Conservation (phyloP, 208 protist species). For the Jaenimonas drosophilae region DNA sequence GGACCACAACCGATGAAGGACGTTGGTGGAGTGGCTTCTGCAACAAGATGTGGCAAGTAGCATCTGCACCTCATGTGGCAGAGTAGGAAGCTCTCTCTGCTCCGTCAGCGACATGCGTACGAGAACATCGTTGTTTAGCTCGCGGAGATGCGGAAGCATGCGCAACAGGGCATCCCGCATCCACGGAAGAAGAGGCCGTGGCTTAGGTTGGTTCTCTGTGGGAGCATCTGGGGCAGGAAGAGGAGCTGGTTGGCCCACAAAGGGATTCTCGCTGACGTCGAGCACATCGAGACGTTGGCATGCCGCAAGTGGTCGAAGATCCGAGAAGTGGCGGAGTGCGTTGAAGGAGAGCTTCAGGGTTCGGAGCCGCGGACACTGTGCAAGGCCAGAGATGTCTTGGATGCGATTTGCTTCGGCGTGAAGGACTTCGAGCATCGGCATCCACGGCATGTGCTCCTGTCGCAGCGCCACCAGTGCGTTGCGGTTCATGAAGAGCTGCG, state of each 20-base stretch:
- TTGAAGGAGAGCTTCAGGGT: slow-evolving; percentile 55
- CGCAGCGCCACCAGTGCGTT: slow-evolving; percentile 26
- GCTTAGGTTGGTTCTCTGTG: not conserved
- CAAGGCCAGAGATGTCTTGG: slow-evolving; percentile 37
- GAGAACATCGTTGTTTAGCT: slow-evolving; percentile 24
- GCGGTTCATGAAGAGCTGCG: slow-evolving; percentile 69
- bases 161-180: not conserved
- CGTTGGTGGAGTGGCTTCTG: too few species aligned
- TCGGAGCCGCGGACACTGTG: slow-evolving; percentile 41
- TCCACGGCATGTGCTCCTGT: slow-evolving; percentile 21
- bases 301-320: slow-evolving; percentile 27
- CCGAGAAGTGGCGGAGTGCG: slow-evolving; percentile 15
- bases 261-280: slow-evolving; percentile 52
- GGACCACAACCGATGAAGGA: too few species aligned
- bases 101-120: too few species aligned
- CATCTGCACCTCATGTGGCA: too few species aligned
- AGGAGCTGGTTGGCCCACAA: slow-evolving; percentile 6
- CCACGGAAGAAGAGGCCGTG: not conserved
- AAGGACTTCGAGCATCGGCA: slow-evolving; percentile 60
- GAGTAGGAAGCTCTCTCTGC: too few species aligned
- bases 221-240: not conserved
- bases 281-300: slow-evolving; percentile 32
- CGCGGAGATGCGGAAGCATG: slow-evolving; percentile 13
- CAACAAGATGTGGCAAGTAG: too few species aligned
- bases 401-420: slow-evolving; percentile 70